Percentiles rank a stretch among this genome's conserved stretches.
phyloP scores from a whole-genome alignment of 108 stramenopile genomes.

The Bacterosira constricta region DNA sequence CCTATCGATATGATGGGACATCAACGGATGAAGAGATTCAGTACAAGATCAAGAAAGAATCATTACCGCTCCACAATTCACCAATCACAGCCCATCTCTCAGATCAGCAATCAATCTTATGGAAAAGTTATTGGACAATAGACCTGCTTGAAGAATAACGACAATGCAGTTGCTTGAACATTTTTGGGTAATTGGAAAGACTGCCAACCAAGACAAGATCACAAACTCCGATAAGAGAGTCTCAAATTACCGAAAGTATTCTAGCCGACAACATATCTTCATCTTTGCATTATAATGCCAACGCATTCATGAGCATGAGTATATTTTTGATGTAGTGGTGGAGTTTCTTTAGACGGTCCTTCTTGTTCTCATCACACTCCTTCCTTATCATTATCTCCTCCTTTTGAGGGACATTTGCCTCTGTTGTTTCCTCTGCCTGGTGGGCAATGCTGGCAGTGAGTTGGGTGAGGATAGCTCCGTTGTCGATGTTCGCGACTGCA shows the following conservation, averaged over 20 bases:
- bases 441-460: background rate
- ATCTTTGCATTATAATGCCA: background rate
- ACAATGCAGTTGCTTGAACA: constrained; percentile 21
- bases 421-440: no score
- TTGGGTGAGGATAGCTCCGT: background rate
- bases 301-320: background rate
- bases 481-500: constrained; percentile 2
- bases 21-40: constrained; percentile 17
- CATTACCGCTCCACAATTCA: background rate
- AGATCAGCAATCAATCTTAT: constrained; percentile 19
- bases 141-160: constrained; percentile 15
- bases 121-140: constrained; percentile 8
- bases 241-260: background rate
- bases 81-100: constrained; percentile 22
- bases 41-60: constrained; percentile 6
- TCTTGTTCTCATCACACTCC: no score
- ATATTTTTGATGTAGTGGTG: no score
- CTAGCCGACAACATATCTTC: constrained; percentile 11
- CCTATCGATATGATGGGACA: constrained; percentile 36
- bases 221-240: constrained; percentile 5
- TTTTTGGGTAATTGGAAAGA: constrained; percentile 21
- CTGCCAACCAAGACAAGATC: constrained; percentile 7
- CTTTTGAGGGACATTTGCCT: no score
- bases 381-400: no score
- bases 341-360: no score